phyloP scores from a whole-genome alignment of 2,329 filamentous ascomycete genomes.

The Curvularia sp. region DNA sequence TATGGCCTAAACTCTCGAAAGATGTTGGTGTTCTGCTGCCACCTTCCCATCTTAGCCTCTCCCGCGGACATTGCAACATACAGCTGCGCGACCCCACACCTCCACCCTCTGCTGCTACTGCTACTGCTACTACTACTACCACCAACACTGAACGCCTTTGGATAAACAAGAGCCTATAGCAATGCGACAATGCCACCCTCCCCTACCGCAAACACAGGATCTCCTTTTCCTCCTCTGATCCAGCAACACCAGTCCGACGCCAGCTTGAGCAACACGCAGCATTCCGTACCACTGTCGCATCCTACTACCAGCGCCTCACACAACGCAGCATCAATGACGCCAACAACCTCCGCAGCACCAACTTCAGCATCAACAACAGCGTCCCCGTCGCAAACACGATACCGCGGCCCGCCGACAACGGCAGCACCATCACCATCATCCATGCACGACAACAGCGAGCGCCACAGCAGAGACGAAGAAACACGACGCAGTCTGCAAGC shows the following conservation, averaged over 20 bases:
- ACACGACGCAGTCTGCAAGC: constrained; percentile 42
- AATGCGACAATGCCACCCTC: constrained; percentile 12
- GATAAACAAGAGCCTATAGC: not conserved
- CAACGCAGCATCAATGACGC: no score
- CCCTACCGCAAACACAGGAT: not conserved
- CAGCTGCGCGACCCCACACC: constrained; percentile 2
- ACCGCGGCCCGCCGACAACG: not conserved
- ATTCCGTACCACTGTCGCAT: not conserved
- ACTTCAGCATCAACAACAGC: not conserved
- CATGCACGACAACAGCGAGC: not conserved
- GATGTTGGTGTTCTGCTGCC: constrained; percentile 4
- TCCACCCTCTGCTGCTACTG: not conserved
- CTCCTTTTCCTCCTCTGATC: not conserved
- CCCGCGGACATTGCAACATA: constrained; percentile 26
- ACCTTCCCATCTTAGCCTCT: constrained; percentile 33
- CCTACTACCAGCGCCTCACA: not conserved
- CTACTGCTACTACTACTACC: not conserved
- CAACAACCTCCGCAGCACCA: constrained; percentile 1
- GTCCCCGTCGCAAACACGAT: not conserved
- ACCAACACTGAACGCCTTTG: not conserved
- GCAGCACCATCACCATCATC: no score
- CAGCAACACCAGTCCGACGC: not conserved
- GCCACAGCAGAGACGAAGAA: not conserved
- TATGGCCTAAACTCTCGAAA: not conserved
- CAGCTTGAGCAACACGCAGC: constrained; percentile 2